phyloP scores from a whole-genome alignment of 1,139 yeast genomes.

The Suhomyces kunorum region DNA sequence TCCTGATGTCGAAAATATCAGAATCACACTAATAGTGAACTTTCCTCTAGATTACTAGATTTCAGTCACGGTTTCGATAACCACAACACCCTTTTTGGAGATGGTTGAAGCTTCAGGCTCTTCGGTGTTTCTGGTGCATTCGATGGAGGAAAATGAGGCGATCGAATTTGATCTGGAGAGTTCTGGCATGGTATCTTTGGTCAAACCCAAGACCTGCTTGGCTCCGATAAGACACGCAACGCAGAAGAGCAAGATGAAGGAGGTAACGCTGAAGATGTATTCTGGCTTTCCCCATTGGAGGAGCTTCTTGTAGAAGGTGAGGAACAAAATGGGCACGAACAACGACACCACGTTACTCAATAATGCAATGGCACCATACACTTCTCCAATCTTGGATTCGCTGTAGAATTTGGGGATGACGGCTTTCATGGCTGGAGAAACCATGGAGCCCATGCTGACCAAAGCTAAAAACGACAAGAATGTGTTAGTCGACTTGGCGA shows the following conservation, averaged over 20 bases:
- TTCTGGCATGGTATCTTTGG: slow-evolving; percentile 6
- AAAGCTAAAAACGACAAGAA: slow-evolving; percentile 23
- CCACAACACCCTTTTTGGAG: neutral
- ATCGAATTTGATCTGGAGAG: slow-evolving; percentile 10
- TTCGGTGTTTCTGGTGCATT: neutral
- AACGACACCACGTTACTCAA: slow-evolving; percentile 42
- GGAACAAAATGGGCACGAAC: slow-evolving; percentile 39
- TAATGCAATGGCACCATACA: slow-evolving; percentile 54
- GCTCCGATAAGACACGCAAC: slow-evolving; percentile 3
- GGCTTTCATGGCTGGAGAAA: slow-evolving; percentile 50
- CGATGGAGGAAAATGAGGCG: slow-evolving; percentile 8
- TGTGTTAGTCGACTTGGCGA: slow-evolving; percentile 4
- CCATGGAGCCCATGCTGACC: slow-evolving; percentile 49
- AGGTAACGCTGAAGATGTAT: slow-evolving; percentile 11
- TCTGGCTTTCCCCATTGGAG: slow-evolving; percentile 14
- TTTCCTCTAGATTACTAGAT: no score
- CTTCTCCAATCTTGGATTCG: slow-evolving; percentile 50
- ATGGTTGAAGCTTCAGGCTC: no score
- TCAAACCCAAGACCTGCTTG: slow-evolving; percentile 12
- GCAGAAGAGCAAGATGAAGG: slow-evolving; percentile 4
- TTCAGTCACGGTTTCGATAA: no score
- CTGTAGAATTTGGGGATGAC: slow-evolving; percentile 53
- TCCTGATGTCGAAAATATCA: no score
- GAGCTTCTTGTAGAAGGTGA: slow-evolving; percentile 37
- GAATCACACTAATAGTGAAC: no score